Evolutionary conservation across 2,329 filamentous ascomycete genomes (phyloP).

Genomic region (Xylariaceae sp.): DNA sequence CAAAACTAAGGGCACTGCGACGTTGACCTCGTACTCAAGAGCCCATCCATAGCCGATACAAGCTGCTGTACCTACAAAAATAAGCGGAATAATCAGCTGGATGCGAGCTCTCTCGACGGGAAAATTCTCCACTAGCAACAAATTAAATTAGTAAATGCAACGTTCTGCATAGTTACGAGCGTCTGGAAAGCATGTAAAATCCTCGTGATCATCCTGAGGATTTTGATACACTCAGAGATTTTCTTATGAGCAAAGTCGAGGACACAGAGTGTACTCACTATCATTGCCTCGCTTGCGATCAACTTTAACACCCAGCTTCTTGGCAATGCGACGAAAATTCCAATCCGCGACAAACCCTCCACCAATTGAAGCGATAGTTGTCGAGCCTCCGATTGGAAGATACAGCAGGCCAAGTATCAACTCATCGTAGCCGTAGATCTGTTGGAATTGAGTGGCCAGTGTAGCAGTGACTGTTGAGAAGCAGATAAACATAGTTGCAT

Average conservation of each 20-base stretch:
- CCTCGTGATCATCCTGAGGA: not conserved
- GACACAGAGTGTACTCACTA: conserved; percentile 26
- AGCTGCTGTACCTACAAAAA: conserved; percentile 59
- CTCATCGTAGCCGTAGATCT: conserved; percentile 58
- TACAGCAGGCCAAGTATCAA: conserved; percentile 61
- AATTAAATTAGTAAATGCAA: conserved; percentile 2
- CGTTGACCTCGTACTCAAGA: conserved; percentile 54
- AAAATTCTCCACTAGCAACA: conserved; percentile 48
- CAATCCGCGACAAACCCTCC: conserved; percentile 66
- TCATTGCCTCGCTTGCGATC: conserved; percentile 63
- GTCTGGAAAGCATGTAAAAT: not conserved
- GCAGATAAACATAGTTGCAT: conserved; percentile 60
- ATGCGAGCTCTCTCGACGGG: conserved; percentile 63
- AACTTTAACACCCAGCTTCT: conserved; percentile 64
- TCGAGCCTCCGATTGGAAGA: conserved; percentile 59
- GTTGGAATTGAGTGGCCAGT: conserved; percentile 56
- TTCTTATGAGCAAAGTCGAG: too few species aligned
- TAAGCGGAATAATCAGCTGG: conserved; percentile 58
- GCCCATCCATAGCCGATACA: conserved; percentile 65
- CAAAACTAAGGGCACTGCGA: conserved; percentile 62
- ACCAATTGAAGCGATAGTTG: conserved; percentile 53
- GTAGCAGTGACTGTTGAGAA: conserved; percentile 62
- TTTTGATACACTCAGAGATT: too few species aligned
- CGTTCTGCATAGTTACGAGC: not conserved
- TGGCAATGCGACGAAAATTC: conserved; percentile 74